A percentile compares a stretch with the other conserved stretches of the same genome.
Conservation (phyloP, 495 filamentous ascomycete species). For the Penicillium paradoxum region DNA sequence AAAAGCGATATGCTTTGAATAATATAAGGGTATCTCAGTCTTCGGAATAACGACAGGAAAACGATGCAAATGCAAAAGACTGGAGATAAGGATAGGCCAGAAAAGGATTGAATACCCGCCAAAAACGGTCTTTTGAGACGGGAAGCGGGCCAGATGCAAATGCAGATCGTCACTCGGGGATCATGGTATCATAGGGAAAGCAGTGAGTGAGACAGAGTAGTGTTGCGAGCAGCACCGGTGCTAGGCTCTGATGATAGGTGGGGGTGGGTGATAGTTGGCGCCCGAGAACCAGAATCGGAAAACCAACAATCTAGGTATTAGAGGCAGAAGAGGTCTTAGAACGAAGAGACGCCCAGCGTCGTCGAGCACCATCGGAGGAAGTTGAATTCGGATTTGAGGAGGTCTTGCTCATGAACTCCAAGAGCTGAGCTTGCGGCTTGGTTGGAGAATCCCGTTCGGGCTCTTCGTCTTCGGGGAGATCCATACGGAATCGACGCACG, state of each 20-base stretch:
- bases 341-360: constrained; percentile 18
- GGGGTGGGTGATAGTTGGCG: neutral
- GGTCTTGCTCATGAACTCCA: constrained; percentile 5
- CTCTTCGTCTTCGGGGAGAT: constrained; percentile 37
- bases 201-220: neutral
- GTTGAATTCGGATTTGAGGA: neutral
- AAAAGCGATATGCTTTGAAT: neutral
- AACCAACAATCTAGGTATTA: neutral
- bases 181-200: constrained; percentile 12
- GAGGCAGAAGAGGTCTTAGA: constrained; percentile 12
- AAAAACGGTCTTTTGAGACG: neutral
- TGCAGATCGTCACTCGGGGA: constrained; percentile 5
- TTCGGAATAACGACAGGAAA: neutral
- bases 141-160: constrained; percentile 2
- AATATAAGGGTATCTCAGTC: constrained; percentile 7
- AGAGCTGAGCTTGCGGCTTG: constrained; percentile 1
- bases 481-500: constrained; percentile 47
- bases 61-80: constrained; percentile 2
- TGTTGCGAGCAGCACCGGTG: constrained; percentile 1
- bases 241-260: neutral
- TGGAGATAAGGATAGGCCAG: neutral
- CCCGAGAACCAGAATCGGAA: neutral
- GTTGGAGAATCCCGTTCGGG: neutral
- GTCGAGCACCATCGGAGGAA: constrained; percentile 2
- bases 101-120: neutral